A percentile compares a stretch with the other conserved stretches of the same genome.
Conservation (phyloP, 129 eudicot species). For the Escallonia rubra region DNA sequence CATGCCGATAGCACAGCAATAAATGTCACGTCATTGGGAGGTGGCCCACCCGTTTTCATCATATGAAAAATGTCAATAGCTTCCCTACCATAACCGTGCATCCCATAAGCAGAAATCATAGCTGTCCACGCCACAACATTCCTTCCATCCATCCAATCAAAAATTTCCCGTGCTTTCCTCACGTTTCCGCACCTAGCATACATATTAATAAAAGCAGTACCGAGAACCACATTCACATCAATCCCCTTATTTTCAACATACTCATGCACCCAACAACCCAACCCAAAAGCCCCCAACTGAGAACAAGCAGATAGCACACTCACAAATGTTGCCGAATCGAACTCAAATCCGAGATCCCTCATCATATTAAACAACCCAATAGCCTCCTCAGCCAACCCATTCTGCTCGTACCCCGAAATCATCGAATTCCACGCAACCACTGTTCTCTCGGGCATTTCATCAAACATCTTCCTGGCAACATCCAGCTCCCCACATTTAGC, state of each 20-base stretch:
- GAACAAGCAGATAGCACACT: conserved; percentile 57
- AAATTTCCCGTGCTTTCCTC: conserved; percentile 45
- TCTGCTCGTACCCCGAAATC: conserved; percentile 64
- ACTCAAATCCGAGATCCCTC: conserved; percentile 29
- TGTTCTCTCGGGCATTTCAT: conserved; percentile 41
- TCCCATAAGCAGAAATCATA: conserved; percentile 59
- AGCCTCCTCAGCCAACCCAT: conserved; percentile 41
- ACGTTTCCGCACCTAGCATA: conserved; percentile 60
- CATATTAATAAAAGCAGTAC: conserved; percentile 52
- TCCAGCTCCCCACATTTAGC: conserved; percentile 32
- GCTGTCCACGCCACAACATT: conserved; percentile 68
- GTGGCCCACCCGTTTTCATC: conserved; percentile 39
- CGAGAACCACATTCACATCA: conserved; percentile 25
- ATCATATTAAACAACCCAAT: conserved; percentile 33
- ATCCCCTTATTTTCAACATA: conserved; percentile 14
- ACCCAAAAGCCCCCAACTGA: conserved; percentile 40
- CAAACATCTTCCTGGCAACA: conserved; percentile 42
- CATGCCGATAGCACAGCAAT: conserved; percentile 53
- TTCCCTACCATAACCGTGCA: conserved; percentile 54
- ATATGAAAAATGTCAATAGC: conserved; percentile 43
- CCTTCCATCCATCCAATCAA: conserved; percentile 30
- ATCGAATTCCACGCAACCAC: conserved; percentile 59
- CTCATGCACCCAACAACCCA: conserved; percentile 56
- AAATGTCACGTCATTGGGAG: conserved; percentile 52
- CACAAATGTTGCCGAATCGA: conserved; percentile 45